Percentiles rank a stretch among this genome's conserved stretches.
phyloP scores from a whole-genome alignment of 2,329 filamentous ascomycete genomes.

The Aspergillus novofumigatus region DNA sequence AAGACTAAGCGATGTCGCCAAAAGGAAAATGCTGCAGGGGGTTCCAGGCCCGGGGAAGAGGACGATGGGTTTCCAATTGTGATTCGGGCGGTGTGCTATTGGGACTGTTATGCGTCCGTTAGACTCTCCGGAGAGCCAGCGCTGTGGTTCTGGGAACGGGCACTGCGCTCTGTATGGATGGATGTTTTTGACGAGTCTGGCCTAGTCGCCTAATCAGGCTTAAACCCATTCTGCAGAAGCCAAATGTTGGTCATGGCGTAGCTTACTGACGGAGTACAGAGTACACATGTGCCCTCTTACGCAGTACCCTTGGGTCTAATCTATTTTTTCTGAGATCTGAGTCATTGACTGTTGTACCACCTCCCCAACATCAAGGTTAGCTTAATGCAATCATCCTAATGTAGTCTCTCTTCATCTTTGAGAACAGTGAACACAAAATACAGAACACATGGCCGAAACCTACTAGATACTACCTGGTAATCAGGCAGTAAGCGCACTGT shows the following conservation, averaged over 20 bases:
- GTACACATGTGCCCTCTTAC: neutral
- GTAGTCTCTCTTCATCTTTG: neutral
- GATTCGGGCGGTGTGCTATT: constrained; percentile 7
- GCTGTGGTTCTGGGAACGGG: neutral
- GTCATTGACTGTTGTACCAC: neutral
- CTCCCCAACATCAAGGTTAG: too few species aligned
- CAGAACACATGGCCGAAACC: neutral
- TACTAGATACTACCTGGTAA: neutral
- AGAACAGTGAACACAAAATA: too few species aligned
- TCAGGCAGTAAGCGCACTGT: too few species aligned
- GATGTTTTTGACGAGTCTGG: neutral
- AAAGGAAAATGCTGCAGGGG: constrained; percentile 8
- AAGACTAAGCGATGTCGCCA: neutral
- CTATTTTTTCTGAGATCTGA: neutral
- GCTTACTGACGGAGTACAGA: neutral
- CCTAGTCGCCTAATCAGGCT: neutral
- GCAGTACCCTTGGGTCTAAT: too few species aligned
- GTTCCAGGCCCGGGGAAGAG: constrained; percentile 15
- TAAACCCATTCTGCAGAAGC: neutral
- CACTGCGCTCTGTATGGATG: neutral
- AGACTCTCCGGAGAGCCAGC: neutral
- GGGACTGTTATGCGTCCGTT: neutral
- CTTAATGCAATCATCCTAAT: neutral
- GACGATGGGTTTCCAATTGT: constrained; percentile 9
- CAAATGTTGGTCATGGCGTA: neutral